Conservation (phyloP, 2,329 filamentous ascomycete genomes). For the Talaromyces sp. region DNA sequence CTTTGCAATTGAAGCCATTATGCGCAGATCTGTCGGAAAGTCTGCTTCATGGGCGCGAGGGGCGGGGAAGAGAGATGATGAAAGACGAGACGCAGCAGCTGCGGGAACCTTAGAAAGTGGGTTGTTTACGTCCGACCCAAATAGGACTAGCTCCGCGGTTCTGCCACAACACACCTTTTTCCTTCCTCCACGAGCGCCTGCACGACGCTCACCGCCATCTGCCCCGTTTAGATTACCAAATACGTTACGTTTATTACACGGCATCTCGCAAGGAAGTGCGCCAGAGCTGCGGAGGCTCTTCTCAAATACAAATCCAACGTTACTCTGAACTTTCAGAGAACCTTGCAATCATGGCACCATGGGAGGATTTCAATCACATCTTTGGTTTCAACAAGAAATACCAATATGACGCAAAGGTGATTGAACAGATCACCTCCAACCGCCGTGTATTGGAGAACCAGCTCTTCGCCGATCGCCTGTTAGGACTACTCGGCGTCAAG, state of each 20-base stretch:
- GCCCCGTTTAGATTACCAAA: slow-evolving; percentile 4
- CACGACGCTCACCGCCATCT: slow-evolving; percentile 29
- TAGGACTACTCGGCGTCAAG: slow-evolving; percentile 69
- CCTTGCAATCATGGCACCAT: slow-evolving; percentile 42
- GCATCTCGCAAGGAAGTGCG: neutral
- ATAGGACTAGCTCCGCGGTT: slow-evolving; percentile 35
- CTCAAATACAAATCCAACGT: slow-evolving; percentile 2
- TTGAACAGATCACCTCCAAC: slow-evolving; percentile 66
- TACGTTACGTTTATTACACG: slow-evolving; percentile 20
- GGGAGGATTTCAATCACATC: slow-evolving; percentile 67
- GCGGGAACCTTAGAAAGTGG: slow-evolving; percentile 30
- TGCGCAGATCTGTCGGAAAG: slow-evolving; percentile 19
- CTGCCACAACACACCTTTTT: slow-evolving; percentile 34
- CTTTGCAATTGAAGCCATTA: slow-evolving; percentile 45
- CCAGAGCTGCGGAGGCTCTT: slow-evolving; percentile 16
- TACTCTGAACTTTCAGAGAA: neutral
- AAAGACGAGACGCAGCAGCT: slow-evolving; percentile 11
- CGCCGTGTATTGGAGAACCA: slow-evolving; percentile 69
- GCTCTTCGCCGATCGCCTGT: slow-evolving; percentile 78
- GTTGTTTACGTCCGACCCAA: slow-evolving; percentile 44
- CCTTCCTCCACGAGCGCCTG: too few relatives aligned
- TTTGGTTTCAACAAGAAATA: slow-evolving; percentile 65
- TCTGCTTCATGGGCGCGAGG: slow-evolving; percentile 33
- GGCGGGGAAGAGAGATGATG: slow-evolving; percentile 14
- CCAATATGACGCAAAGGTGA: slow-evolving; percentile 63